phyloP scores from a whole-genome alignment of 163 green algal genomes.

The Scenedesmus sp. region DNA sequence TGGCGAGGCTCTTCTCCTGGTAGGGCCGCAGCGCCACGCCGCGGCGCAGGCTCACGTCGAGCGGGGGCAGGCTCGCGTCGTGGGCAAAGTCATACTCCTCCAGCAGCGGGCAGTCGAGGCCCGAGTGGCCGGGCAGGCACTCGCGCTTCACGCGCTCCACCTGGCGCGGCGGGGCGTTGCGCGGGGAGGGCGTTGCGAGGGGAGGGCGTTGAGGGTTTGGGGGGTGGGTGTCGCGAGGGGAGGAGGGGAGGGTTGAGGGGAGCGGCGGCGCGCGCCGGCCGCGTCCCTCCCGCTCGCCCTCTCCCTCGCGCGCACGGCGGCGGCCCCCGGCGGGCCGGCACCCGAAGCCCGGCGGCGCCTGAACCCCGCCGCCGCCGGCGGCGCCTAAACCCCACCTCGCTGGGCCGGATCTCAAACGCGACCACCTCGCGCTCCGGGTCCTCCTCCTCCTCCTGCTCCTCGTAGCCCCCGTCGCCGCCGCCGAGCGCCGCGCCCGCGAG shows the following conservation, averaged over 20 bases:
- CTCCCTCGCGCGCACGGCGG: too few species aligned
- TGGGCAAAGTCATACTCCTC: slow-evolving; percentile 99
- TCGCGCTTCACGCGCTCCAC: slow-evolving; percentile 96
- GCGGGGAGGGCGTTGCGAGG: neutral
- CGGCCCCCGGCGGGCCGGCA: too few species aligned
- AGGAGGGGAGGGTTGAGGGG: too few species aligned
- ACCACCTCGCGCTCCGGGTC: slow-evolving; percentile 79
- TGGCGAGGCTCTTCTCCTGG: slow-evolving; percentile 95
- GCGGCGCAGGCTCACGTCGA: slow-evolving; percentile 78
- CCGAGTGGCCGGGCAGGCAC: slow-evolving; percentile 83
- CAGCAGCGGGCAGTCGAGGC: slow-evolving; percentile 97
- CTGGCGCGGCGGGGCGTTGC: too few species aligned
- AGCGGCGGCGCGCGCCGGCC: too few species aligned
- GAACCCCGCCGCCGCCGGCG: too few species aligned
- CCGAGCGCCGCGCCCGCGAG: neutral
- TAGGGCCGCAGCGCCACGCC: slow-evolving; percentile 83
- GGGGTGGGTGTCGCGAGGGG: too few species aligned
- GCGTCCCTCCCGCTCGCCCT: too few species aligned
- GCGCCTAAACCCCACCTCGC: too few species aligned
- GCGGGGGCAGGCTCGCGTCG: slow-evolving; percentile 62
- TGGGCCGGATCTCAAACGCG: slow-evolving; percentile 88
- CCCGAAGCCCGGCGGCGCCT: too few species aligned
- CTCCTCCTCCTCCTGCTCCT: slow-evolving; percentile 41
- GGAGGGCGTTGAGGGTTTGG: neutral
- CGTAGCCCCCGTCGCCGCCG: slow-evolving; percentile 12